phyloP scores from a whole-genome alignment of 495 filamentous ascomycete genomes.

The Penicillium parvum region DNA sequence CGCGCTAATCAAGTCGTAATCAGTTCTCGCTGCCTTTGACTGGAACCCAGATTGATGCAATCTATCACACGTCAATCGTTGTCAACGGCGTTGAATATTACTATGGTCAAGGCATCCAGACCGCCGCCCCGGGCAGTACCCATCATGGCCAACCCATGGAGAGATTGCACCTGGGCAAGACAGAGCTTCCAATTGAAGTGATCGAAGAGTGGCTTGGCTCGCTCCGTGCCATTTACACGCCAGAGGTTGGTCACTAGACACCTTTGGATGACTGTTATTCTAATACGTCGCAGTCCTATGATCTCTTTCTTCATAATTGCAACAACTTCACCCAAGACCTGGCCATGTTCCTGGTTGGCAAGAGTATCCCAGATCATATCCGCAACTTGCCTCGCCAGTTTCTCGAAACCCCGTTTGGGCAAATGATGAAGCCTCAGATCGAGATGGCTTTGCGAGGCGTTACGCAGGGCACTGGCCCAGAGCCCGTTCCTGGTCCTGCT shows the following conservation, averaged over 20 bases:
- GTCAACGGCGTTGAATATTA: constrained; percentile 72
- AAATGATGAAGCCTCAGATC: constrained; percentile 82
- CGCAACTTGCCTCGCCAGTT: constrained; percentile 82
- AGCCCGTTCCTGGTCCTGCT: constrained; percentile 14
- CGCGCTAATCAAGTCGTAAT: constrained; percentile 10
- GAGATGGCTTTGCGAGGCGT: constrained; percentile 67
- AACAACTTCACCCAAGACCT: constrained; percentile 98
- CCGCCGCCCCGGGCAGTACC: constrained; percentile 70
- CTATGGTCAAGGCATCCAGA: constrained; percentile 74
- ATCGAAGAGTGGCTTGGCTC: constrained; percentile 88
- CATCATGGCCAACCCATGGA: constrained; percentile 85
- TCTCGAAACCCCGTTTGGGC: constrained; percentile 83
- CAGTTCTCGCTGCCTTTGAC: constrained; percentile 49
- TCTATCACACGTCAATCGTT: constrained; percentile 89
- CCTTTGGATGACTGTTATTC: neutral
- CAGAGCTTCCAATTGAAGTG: constrained; percentile 74
- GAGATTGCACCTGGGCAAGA: constrained; percentile 65
- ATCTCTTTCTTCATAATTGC: constrained; percentile 89
- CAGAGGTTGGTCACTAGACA: constrained; percentile 52
- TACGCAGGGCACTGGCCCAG: constrained; percentile 50
- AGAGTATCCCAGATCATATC: constrained; percentile 83
- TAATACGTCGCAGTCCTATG: constrained; percentile 61
- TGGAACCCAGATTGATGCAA: constrained; percentile 77
- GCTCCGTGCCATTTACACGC: constrained; percentile 74
- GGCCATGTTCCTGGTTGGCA: constrained; percentile 83